Conservation (phyloP, 495 filamentous ascomycete genomes). For the Xylaria bambusicola region DNA sequence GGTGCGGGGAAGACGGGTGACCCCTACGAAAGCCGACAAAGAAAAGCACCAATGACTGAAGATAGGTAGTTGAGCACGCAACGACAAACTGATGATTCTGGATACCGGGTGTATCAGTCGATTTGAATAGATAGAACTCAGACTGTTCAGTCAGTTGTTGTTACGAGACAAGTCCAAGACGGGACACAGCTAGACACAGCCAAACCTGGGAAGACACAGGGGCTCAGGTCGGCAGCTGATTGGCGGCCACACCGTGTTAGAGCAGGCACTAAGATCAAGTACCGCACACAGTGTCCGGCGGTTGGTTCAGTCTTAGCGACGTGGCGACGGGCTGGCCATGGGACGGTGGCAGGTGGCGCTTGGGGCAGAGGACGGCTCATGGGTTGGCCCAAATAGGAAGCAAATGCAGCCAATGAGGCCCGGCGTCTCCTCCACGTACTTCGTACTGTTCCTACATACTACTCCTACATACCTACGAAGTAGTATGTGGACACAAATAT, state of each 20-base stretch:
- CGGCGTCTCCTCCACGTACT: too few relatives aligned
- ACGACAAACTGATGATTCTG: too few relatives aligned
- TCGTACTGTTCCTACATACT: too few relatives aligned
- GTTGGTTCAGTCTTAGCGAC: background rate
- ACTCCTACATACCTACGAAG: too few relatives aligned
- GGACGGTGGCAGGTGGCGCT: conserved; percentile 16
- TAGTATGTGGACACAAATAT: too few relatives aligned
- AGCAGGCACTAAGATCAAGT: background rate
- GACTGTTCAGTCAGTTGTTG: background rate
- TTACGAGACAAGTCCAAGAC: too few relatives aligned
- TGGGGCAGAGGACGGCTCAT: background rate
- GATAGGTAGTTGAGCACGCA: too few relatives aligned
- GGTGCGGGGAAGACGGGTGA: background rate
- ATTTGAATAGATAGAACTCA: background rate
- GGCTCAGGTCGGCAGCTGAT: background rate
- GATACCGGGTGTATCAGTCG: background rate
- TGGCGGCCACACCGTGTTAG: background rate
- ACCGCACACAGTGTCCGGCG: conserved; percentile 9
- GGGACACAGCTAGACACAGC: too few relatives aligned
- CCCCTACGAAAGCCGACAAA: background rate
- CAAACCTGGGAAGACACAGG: too few relatives aligned
- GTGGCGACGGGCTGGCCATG: conserved; percentile 13
- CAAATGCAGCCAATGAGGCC: too few relatives aligned
- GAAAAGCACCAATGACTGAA: too few relatives aligned
- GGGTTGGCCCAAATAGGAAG: background rate